phyloP scores from a whole-genome alignment of 495 filamentous ascomycete species.

The Hypoxylon subgilvum region DNA sequence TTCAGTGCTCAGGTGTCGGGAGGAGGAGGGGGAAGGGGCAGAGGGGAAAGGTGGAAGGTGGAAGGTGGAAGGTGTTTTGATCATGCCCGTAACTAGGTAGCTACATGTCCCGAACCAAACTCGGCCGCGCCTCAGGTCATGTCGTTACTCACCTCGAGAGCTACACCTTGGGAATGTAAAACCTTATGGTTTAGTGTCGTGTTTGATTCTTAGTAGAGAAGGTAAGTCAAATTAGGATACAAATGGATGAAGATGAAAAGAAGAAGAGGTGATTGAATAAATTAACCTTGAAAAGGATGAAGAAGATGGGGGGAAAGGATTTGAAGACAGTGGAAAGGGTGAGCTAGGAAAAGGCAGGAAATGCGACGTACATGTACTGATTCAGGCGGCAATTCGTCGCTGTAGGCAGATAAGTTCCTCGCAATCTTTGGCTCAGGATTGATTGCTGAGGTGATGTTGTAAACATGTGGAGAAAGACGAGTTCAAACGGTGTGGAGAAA shows the following conservation, averaged over 20 bases:
- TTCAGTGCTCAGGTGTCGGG: slow-evolving; percentile 16
- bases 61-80: slow-evolving; percentile 29
- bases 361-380: slow-evolving; percentile 10
- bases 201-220: no score
- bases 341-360: background rate
- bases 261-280: no score
- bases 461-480: slow-evolving; percentile 1
- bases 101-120: background rate
- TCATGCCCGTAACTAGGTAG: slow-evolving; percentile 15
- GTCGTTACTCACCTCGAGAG: background rate
- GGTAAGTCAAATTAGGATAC: no score
- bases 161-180: no score
- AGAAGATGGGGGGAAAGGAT: background rate
- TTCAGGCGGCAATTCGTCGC: slow-evolving; percentile 28
- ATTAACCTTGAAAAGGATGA: no score
- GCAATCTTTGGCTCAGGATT: slow-evolving; percentile 13
- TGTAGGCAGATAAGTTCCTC: slow-evolving; percentile 35
- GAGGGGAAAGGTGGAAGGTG: no score
- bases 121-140: background rate
- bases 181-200: no score
- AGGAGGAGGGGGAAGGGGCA: no score
- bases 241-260: no score
- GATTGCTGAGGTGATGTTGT: slow-evolving; percentile 5
- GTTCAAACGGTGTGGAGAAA: no score
- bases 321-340: background rate